phyloP scores from a whole-genome alignment of 345 rosid species.

The Excoecaria cochinchinensis region DNA sequence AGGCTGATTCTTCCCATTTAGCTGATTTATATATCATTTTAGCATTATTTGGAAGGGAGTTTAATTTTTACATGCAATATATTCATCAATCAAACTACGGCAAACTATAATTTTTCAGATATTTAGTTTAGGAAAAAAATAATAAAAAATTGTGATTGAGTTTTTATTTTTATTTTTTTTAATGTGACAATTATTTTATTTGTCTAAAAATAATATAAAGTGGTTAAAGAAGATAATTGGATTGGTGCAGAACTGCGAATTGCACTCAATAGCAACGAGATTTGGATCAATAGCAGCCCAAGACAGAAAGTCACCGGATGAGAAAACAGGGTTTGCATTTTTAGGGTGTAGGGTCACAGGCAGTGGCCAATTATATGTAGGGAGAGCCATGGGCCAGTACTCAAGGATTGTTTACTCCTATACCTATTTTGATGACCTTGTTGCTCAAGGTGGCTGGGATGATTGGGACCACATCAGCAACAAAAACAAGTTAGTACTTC shows the following conservation, averaged over 20 bases:
- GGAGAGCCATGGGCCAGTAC: constrained; percentile 97
- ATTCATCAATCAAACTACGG: no score
- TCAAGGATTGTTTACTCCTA: constrained; percentile 84
- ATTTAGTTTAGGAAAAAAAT: no score
- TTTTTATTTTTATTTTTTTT: no score
- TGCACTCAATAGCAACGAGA: constrained; percentile 85
- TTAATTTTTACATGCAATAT: no score
- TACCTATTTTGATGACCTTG: constrained; percentile 80
- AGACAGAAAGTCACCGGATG: constrained; percentile 67
- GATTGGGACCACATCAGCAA: constrained; percentile 92
- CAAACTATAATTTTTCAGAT: no score
- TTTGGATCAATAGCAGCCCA: constrained; percentile 97
- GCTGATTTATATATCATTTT: no score
- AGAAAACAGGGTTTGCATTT: constrained; percentile 90
- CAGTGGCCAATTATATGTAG: constrained; percentile 74
- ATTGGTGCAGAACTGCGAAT: constrained; percentile 70
- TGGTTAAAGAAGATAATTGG: neutral
- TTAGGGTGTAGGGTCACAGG: constrained; percentile 77
- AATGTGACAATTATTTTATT: no score
- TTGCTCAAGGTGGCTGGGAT: constrained; percentile 98
- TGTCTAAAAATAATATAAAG: neutral
- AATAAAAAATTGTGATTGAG: no score
- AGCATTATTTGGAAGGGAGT: no score
- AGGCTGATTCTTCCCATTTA: neutral
- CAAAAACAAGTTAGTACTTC: constrained; percentile 67